These are phyloP conservation scores for Lactarius trivialis DNA, from an alignment of 768 basidiomycete species.

Conservation along the genomic window DNA sequence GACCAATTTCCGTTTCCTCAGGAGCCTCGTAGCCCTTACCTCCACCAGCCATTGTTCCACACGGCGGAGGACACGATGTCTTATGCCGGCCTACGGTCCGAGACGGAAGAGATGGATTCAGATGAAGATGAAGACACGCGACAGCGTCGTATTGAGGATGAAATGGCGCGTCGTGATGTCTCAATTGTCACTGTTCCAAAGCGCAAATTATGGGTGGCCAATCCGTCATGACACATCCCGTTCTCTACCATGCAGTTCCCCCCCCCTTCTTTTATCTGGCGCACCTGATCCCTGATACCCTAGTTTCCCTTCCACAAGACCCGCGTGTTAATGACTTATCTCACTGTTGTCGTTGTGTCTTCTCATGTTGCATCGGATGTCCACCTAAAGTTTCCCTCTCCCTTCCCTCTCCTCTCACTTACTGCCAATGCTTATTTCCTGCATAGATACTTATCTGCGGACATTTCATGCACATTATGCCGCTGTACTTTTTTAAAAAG, in stretches of 20 bases:
- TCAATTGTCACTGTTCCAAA: slow-evolving; percentile 73
- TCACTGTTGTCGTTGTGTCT: not conserved
- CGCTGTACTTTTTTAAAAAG: slow-evolving; percentile 26
- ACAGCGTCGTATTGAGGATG: slow-evolving; percentile 72
- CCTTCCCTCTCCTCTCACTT: not conserved
- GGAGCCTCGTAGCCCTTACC: slow-evolving; percentile 51
- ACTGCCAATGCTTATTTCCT: slow-evolving; percentile 13
- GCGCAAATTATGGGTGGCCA: slow-evolving; percentile 67
- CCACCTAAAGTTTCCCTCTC: slow-evolving; percentile 21
- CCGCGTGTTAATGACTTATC: slow-evolving; percentile 11
- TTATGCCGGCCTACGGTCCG: slow-evolving; percentile 39
- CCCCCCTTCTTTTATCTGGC: not conserved
- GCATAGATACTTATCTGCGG: slow-evolving; percentile 23
- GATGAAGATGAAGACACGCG: slow-evolving; percentile 69
- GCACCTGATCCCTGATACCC: slow-evolving; percentile 5
- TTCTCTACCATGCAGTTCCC: not conserved
- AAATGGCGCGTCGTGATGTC: slow-evolving; percentile 76
- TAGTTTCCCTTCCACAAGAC: not conserved
- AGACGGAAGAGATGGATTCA: slow-evolving; percentile 48
- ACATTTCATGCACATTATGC: slow-evolving; percentile 18
- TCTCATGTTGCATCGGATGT: slow-evolving; percentile 26
- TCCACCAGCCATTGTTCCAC: slow-evolving; percentile 59
- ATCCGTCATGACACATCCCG: slow-evolving; percentile 41
- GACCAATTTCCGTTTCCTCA: slow-evolving; percentile 42
- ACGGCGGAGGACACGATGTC: slow-evolving; percentile 41